Conservation (phyloP, 2,329 filamentous ascomycete genomes). For the Botrytis sinoallii region DNA sequence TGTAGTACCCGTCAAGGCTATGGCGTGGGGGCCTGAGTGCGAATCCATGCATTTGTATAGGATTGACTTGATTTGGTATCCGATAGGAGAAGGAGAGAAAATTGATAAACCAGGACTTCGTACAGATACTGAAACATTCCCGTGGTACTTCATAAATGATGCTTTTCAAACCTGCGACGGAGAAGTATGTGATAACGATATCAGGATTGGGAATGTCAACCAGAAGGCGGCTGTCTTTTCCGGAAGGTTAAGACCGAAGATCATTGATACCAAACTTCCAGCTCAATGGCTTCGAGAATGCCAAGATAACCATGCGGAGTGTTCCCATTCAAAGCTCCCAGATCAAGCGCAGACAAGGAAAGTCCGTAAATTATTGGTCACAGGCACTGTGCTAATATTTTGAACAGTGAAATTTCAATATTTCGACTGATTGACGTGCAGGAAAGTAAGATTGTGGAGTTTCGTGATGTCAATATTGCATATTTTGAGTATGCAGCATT, state of each 20-base stretch:
- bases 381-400: background rate
- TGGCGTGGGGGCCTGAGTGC: background rate
- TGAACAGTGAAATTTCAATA: background rate
- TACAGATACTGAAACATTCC: background rate
- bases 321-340: background rate
- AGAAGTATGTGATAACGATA: background rate
- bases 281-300: background rate
- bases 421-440: slow-evolving; percentile 17
- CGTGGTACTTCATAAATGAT: background rate
- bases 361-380: background rate
- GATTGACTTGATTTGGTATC: background rate
- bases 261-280: background rate
- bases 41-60: slow-evolving; percentile 2
- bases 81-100: background rate
- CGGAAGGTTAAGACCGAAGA: background rate
- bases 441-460: slow-evolving; percentile 6
- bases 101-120: background rate
- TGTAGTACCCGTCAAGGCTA: background rate
- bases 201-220: background rate
- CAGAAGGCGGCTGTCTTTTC: background rate
- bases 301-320: background rate
- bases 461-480: slow-evolving; percentile 3
- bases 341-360: background rate
- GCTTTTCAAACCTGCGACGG: background rate
- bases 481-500: slow-evolving; percentile 23